Evolutionary conservation across 2,329 filamentous ascomycete species (phyloP).

Genomic region (Emericellopsis atlantica): DNA sequence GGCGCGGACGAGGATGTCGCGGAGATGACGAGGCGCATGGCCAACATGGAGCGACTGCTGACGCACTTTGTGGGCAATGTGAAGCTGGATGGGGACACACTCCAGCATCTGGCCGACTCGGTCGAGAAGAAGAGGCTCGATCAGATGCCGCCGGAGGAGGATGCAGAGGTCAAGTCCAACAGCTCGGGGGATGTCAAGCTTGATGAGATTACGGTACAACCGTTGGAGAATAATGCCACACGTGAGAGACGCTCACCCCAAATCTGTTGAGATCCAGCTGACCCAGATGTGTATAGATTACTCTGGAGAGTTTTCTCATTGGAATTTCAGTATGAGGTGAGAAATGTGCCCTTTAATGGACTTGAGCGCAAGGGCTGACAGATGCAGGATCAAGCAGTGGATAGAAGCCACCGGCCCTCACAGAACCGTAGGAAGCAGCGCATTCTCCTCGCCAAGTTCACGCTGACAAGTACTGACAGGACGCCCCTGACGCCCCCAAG

Average conservation of each 20-base stretch:
- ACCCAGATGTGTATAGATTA: constrained; percentile 22
- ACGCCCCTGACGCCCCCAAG: constrained; percentile 10
- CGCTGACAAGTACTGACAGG: neutral
- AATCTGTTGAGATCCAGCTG: neutral
- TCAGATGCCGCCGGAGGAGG: too few relatives aligned
- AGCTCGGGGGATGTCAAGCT: constrained; percentile 6
- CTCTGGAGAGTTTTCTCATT: constrained; percentile 38
- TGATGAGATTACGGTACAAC: constrained; percentile 26
- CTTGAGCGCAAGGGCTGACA: too few relatives aligned
- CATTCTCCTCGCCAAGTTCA: neutral
- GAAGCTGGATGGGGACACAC: constrained; percentile 4
- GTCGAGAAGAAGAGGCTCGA: constrained; percentile 17
- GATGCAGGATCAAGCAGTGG: constrained; percentile 27
- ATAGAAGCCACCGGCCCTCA: constrained; percentile 17
- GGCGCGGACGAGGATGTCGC: neutral
- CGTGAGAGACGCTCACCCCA: constrained; percentile 14
- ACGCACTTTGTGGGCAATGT: constrained; percentile 29
- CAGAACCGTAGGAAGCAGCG: neutral
- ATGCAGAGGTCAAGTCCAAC: neutral
- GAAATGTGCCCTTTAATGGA: too few relatives aligned
- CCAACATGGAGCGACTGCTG: constrained; percentile 34
- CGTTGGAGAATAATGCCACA: constrained; percentile 25
- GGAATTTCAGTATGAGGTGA: constrained; percentile 34
- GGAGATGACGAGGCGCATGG: constrained; percentile 4
- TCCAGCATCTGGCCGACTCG: constrained; percentile 28